A percentile compares a stretch with the other conserved stretches of the same genome.
Evolutionary conservation across 768 basidiomycete species (phyloP).

Genomic region (Russula emetica): DNA sequence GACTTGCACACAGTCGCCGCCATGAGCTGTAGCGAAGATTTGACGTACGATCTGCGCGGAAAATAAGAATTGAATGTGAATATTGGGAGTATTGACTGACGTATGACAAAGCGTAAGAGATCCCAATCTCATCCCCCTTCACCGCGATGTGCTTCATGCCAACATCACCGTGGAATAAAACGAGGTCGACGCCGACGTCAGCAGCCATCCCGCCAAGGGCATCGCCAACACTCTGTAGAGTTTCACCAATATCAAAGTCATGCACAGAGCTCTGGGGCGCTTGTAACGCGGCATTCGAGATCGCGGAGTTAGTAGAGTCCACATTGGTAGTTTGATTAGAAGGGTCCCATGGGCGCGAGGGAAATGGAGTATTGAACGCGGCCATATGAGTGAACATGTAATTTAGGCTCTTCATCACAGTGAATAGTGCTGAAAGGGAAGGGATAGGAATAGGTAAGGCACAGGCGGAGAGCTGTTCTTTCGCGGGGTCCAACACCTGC

Average conservation of each 20-base stretch:
- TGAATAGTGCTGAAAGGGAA: constrained; percentile 83
- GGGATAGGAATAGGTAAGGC: constrained; percentile 82
- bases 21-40: constrained; percentile 61
- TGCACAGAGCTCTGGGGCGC: constrained; percentile 16
- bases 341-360: constrained; percentile 15
- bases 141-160: constrained; percentile 85
- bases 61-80: constrained; percentile 26
- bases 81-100: constrained; percentile 47
- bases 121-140: constrained; percentile 76
- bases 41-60: constrained; percentile 71
- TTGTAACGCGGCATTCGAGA: constrained; percentile 13
- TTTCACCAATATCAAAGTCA: constrained; percentile 90
- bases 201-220: constrained; percentile 80
- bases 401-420: constrained; percentile 90
- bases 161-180: constrained; percentile 85
- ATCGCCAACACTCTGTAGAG: constrained; percentile 86
- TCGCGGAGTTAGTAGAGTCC: constrained; percentile 9
- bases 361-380: constrained; percentile 38
- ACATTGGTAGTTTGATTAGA: constrained; percentile 12
- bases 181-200: constrained; percentile 81
- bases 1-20: constrained; percentile 80
- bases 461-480: constrained; percentile 90
- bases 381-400: constrained; percentile 86
- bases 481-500: constrained; percentile 87
- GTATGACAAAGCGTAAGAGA: constrained; percentile 77